These are phyloP conservation scores for Pythium coloratum DNA, from an alignment of 352 stramenopile species.

Conservation along the genomic window DNA sequence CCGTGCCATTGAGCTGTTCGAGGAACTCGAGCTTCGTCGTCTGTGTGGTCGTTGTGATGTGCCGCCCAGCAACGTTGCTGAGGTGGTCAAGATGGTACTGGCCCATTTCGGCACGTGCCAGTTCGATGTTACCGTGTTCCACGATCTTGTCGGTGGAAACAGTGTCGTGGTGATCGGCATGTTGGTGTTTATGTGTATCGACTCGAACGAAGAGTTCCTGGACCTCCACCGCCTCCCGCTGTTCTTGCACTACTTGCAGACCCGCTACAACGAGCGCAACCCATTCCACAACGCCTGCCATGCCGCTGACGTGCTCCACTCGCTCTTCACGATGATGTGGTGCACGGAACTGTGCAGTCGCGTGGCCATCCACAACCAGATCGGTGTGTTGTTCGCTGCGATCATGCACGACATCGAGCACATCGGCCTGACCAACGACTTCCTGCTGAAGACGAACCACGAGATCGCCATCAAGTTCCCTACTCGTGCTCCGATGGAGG, in stretches of 20 bases:
- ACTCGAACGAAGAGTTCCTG: slow-evolving; percentile 49
- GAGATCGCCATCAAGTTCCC: slow-evolving; percentile 59
- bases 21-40: slow-evolving; percentile 46
- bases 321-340: slow-evolving; percentile 71
- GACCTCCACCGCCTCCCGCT: slow-evolving; percentile 49
- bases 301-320: slow-evolving; percentile 77
- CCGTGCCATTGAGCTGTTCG: slow-evolving; percentile 42
- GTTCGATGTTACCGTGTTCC: slow-evolving; percentile 70
- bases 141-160: slow-evolving; percentile 62
- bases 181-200: slow-evolving; percentile 71
- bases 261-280: slow-evolving; percentile 60
- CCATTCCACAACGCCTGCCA: slow-evolving; percentile 86
- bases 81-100: slow-evolving; percentile 52
- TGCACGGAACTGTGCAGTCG: slow-evolving; percentile 51
- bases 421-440: slow-evolving; percentile 77
- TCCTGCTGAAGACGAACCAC: slow-evolving; percentile 74
- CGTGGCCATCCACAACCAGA: slow-evolving; percentile 64
- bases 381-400: slow-evolving; percentile 67
- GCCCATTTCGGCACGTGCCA: slow-evolving; percentile 60
- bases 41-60: slow-evolving; percentile 55
- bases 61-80: slow-evolving; percentile 36
- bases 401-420: slow-evolving; percentile 85
- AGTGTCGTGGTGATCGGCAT: slow-evolving; percentile 69
- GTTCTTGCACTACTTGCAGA: slow-evolving; percentile 67
- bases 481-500: slow-evolving; percentile 68